phyloP scores from a whole-genome alignment of 2,329 filamentous ascomycete genomes.

The Talaromyces sp. region DNA sequence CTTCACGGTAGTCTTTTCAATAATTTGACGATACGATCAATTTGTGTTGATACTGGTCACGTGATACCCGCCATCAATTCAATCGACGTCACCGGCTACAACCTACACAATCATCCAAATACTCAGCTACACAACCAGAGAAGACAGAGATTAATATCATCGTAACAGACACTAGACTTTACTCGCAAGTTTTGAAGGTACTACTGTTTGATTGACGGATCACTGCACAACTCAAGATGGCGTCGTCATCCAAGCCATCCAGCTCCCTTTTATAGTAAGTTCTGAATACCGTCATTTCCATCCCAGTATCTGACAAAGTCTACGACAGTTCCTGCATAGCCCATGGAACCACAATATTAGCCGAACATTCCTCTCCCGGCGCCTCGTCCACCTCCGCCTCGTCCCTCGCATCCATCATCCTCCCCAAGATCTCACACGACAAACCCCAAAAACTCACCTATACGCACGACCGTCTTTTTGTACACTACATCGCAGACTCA shows the following conservation, averaged over 20 bases:
- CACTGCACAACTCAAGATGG: constrained; percentile 44
- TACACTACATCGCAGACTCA: constrained; percentile 90
- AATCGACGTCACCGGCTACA: constrained; percentile 1
- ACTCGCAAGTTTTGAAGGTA: background rate
- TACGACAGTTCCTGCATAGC: constrained; percentile 81
- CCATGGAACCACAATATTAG: constrained; percentile 85
- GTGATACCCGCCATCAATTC: background rate
- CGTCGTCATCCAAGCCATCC: constrained; percentile 64
- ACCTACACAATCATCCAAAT: background rate
- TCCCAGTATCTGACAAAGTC: background rate
- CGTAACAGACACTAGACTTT: background rate
- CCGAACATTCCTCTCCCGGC: constrained; percentile 86
- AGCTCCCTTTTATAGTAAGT: constrained; percentile 72
- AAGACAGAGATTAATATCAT: background rate
- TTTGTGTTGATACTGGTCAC: background rate
- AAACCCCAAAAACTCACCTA: constrained; percentile 86
- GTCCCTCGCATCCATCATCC: constrained; percentile 85
- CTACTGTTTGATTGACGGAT: background rate
- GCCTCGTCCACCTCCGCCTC: constrained; percentile 80
- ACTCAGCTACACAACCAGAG: background rate
- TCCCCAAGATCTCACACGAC: constrained; percentile 86
- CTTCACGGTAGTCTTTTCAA: background rate
- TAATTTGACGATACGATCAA: background rate
- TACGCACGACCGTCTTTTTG: constrained; percentile 85
- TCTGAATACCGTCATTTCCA: background rate